Conservation (phyloP, 176 grass and related monocot species). For the Carex parvula region DNA sequence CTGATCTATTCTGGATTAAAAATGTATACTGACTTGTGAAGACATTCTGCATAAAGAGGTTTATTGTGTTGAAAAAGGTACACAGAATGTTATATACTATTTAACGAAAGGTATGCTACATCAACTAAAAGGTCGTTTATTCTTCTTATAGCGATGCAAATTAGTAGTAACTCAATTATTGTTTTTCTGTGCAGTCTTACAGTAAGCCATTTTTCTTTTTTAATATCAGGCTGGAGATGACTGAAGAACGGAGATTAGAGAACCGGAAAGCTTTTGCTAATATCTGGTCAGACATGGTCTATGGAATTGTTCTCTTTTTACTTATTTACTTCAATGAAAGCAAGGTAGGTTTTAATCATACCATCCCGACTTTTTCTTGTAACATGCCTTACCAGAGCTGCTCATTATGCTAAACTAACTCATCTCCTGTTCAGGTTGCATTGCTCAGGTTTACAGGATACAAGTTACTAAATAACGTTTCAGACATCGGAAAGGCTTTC, state of each 20-base stretch:
- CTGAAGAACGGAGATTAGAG: constrained; percentile 87
- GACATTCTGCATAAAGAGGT: background rate
- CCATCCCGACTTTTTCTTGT: constrained; percentile 11
- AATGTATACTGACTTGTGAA: too few relatives aligned
- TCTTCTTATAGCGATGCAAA: background rate
- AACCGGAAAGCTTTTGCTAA: constrained; percentile 90
- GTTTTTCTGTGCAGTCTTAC: background rate
- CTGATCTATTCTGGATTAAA: background rate
- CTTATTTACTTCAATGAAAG: constrained; percentile 81
- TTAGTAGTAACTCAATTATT: background rate
- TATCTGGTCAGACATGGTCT: constrained; percentile 85
- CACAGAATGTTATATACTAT: background rate
- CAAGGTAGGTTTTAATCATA: constrained; percentile 53
- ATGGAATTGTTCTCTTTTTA: constrained; percentile 75
- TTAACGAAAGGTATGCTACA: background rate
- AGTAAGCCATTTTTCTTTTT: constrained; percentile 21
- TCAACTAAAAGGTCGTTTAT: background rate
- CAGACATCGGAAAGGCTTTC: constrained; percentile 85
- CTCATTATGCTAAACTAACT: background rate
- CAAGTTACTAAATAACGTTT: constrained; percentile 84
- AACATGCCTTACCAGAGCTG: background rate
- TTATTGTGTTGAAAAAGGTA: background rate
- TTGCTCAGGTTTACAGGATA: constrained; percentile 98
- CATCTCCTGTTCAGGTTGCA: constrained; percentile 64
- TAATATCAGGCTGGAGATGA: constrained; percentile 81